Evolutionary conservation across 1,139 yeast species (phyloP).

Genomic region (Magnusiomyces paraingens): DNA sequence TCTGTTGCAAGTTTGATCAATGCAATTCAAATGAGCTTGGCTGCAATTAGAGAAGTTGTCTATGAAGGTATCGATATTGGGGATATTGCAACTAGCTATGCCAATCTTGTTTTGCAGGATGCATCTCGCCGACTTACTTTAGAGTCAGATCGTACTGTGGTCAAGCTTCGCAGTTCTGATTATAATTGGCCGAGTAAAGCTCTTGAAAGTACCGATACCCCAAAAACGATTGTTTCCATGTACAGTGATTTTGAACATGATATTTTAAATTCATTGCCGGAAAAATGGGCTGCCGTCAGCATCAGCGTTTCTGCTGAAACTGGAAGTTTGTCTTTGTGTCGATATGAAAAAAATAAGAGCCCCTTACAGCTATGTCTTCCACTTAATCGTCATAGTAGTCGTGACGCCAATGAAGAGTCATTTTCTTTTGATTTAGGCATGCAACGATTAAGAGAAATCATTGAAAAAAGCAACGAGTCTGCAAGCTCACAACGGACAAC

Average conservation of each 20-base stretch:
- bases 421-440: constrained; percentile 45
- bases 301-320: constrained; percentile 55
- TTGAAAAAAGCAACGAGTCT: constrained; percentile 53
- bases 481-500: constrained; percentile 37
- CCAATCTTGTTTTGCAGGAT: constrained; percentile 15
- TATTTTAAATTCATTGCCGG: constrained; percentile 5
- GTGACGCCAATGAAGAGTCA: constrained; percentile 41
- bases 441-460: constrained; percentile 44
- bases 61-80: background rate
- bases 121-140: constrained; percentile 13
- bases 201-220: background rate
- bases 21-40: constrained; percentile 27
- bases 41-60: constrained; percentile 22
- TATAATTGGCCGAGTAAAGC: constrained; percentile 13
- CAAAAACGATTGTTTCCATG: background rate
- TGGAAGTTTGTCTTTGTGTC: constrained; percentile 53
- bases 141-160: constrained; percentile 12
- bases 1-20: constrained; percentile 21
- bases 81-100: background rate
- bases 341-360: constrained; percentile 33
- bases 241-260: background rate
- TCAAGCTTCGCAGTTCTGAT: constrained; percentile 7
- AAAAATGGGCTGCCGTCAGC: constrained; percentile 51
- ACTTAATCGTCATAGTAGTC: constrained; percentile 43
- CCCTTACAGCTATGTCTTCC: constrained; percentile 59